phyloP scores from a whole-genome alignment of 768 basidiomycete species.

The Mycena floridula region DNA sequence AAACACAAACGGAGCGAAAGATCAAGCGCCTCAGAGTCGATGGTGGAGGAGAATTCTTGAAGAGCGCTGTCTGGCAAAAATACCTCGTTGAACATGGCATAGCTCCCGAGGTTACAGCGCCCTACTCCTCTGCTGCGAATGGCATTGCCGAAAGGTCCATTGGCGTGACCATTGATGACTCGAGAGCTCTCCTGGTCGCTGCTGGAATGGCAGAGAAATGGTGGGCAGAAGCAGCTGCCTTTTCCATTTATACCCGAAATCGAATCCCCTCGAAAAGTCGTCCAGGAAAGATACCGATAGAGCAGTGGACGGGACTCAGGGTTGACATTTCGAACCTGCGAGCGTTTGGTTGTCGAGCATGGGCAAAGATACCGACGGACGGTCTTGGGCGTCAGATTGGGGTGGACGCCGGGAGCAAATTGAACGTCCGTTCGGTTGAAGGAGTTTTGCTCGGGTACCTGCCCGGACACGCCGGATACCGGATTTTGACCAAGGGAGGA shows the following conservation, averaged over 20 bases:
- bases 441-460: constrained; percentile 2
- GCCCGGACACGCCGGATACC: background rate
- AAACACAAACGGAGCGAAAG: background rate
- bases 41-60: constrained; percentile 17
- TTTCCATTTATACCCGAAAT: background rate
- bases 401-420: background rate
- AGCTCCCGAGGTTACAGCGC: constrained; percentile 11
- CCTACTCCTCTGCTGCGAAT: constrained; percentile 12
- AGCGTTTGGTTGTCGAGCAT: background rate
- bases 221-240: background rate
- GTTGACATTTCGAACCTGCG: background rate
- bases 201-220: background rate
- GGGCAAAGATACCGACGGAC: background rate
- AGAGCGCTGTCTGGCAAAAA: constrained; percentile 2
- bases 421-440: background rate
- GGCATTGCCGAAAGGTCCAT: background rate
- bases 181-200: background rate
- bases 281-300: background rate
- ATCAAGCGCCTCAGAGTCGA: constrained; percentile 11
- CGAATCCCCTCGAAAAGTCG: background rate
- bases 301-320: background rate
- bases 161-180: constrained; percentile 6
- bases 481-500: background rate
- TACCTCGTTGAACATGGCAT: constrained; percentile 14
- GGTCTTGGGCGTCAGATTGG: constrained; percentile 1